phyloP scores from a whole-genome alignment of 1,284 basidiomycete genomes.

The Leccinum colubrinum region DNA sequence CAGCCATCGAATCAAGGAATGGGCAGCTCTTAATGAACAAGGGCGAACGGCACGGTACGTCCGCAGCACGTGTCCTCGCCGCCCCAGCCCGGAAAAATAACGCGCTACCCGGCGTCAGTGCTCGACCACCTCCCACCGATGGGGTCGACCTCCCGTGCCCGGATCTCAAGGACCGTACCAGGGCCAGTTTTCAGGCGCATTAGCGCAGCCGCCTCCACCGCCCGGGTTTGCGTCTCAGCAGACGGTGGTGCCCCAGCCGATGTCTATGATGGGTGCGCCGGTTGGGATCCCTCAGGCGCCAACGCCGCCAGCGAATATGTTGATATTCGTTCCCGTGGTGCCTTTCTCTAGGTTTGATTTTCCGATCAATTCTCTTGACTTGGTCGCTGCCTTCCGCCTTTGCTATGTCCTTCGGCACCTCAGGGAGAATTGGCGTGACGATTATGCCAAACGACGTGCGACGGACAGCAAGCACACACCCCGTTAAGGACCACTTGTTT shows the following conservation, averaged over 20 bases:
- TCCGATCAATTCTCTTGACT: too few relatives aligned
- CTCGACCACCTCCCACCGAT: conserved; percentile 70
- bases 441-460: too few relatives aligned
- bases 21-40: conserved; percentile 98
- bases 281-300: conserved; percentile 40
- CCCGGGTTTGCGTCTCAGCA: conserved; percentile 71
- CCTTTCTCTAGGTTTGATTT: too few relatives aligned
- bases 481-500: too few relatives aligned
- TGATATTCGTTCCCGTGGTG: conserved; percentile 24
- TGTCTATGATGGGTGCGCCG: conserved; percentile 38
- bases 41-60: conserved; percentile 94
- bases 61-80: conserved; percentile 92
- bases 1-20: conserved; percentile 96
- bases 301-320: conserved; percentile 26
- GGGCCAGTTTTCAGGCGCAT: conserved; percentile 85
- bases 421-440: too few relatives aligned
- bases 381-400: too few relatives aligned
- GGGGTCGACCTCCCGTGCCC: conserved; percentile 53
- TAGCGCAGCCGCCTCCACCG: conserved; percentile 68
- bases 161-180: conserved; percentile 73
- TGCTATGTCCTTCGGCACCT: too few relatives aligned
- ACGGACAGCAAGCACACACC: too few relatives aligned
- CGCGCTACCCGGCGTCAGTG: conserved; percentile 65
- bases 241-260: conserved; percentile 50
- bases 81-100: conserved; percentile 96